A percentile compares a stretch with the other conserved stretches of the same genome.
Conservation (phyloP, 139 green algal genomes). For the Closterium sp. region DNA sequence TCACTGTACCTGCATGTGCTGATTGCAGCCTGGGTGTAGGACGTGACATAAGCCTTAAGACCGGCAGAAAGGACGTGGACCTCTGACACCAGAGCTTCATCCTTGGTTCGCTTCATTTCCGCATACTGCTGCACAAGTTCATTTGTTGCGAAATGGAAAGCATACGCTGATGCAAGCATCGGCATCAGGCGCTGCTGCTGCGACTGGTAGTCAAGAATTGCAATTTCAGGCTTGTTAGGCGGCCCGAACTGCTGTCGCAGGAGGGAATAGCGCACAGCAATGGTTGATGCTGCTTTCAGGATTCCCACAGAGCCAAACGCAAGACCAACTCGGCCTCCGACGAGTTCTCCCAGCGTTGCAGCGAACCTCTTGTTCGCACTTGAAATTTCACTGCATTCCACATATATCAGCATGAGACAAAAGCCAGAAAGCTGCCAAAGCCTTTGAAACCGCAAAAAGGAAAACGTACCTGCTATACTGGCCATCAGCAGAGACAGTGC, state of each 20-base stretch:
- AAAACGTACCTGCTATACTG: conserved; percentile 24
- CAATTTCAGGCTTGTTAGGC: conserved; percentile 32
- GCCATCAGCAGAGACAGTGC: conserved; percentile 26
- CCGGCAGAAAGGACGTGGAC: conserved; percentile 46
- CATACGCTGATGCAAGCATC: conserved; percentile 49
- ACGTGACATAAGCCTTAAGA: conserved; percentile 47
- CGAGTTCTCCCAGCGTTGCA: conserved; percentile 75
- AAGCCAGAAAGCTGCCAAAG: not conserved
- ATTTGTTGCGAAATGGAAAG: conserved; percentile 43
- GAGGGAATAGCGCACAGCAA: conserved; percentile 77
- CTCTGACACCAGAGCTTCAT: conserved; percentile 38
- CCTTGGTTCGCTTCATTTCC: conserved; percentile 44
- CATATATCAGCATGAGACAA: not conserved
- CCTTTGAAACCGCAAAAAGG: not conserved
- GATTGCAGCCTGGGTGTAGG: conserved; percentile 37
- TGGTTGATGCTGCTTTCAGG: conserved; percentile 75
- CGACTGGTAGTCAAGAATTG: conserved; percentile 52
- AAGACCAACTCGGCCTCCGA: conserved; percentile 76
- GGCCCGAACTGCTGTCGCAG: conserved; percentile 71
- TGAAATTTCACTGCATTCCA: not conserved
- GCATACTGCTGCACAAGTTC: conserved; percentile 40
- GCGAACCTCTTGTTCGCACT: conserved; percentile 73
- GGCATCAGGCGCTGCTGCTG: conserved; percentile 56
- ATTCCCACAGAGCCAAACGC: conserved; percentile 75
- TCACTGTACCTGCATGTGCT: conserved; percentile 28